Conservation (phyloP, 306 rosid genomes). For the Vachellia pachyceras region DNA sequence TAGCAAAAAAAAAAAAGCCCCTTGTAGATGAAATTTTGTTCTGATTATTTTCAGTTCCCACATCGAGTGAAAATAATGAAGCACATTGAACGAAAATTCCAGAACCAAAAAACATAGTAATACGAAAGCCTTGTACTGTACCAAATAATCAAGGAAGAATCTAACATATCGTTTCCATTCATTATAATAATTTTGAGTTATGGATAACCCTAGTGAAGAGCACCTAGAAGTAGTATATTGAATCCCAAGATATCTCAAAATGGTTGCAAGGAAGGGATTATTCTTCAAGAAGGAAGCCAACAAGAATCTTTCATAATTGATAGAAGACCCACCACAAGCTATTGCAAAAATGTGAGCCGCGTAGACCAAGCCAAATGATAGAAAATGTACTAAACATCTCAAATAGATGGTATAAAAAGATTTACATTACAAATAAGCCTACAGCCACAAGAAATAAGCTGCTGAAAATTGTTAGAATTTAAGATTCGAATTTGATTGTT, state of each 20-base stretch:
- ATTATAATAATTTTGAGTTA: neutral
- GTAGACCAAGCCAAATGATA: too few relatives aligned
- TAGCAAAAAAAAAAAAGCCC: slow-evolving; percentile 19
- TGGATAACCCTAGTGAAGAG: neutral
- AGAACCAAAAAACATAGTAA: neutral
- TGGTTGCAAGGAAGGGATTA: neutral
- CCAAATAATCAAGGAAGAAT: neutral
- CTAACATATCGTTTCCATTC: neutral
- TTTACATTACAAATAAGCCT: too few relatives aligned
- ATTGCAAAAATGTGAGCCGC: too few relatives aligned
- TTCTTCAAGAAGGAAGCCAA: neutral
- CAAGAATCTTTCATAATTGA: neutral
- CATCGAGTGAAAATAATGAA: slow-evolving; percentile 1
- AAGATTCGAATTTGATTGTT: too few relatives aligned
- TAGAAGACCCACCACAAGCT: too few relatives aligned
- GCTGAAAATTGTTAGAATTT: too few relatives aligned
- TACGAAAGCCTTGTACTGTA: neutral
- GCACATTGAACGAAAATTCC: neutral
- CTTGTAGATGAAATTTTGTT: slow-evolving; percentile 14
- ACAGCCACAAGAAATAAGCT: too few relatives aligned
- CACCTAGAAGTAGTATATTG: neutral
- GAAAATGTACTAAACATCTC: too few relatives aligned
- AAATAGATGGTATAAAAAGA: too few relatives aligned
- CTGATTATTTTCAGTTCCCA: slow-evolving; percentile 22
- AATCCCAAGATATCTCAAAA: neutral